Evolutionary conservation across 2,329 filamentous ascomycete species (phyloP), one percentile per base, ranked within the genome.

Genomic region (Aspergillus bombycis): DNA sequence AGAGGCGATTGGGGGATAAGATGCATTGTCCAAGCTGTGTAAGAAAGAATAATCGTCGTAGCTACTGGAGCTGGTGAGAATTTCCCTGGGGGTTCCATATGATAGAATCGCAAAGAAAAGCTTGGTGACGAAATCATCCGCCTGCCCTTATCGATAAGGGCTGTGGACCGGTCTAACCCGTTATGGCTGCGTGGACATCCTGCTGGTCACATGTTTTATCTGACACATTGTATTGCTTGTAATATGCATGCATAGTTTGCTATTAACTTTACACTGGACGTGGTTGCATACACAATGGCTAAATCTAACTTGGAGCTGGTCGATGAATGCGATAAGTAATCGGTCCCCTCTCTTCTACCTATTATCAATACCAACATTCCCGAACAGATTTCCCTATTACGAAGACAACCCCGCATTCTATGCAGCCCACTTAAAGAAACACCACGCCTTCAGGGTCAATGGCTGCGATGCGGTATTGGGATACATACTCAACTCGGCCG

Each of bases 341-440:
- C 58, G 58, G 62, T 19, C 34, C 50, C 28, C 19, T 6, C 43
- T 60, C 36, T 34, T 12, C 38, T 14, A 7, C 26, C 32, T 23
- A 34, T 32, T 26, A 43, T 34, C 30, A 28, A 26, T 36, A 9
- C 70, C 70, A 53, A 74, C 60, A 26, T 57, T 53, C 30, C 54
- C n/a, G 41, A 12, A 57, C 71, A 94, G 91, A 72, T 96, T 96
- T 73, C 93, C 93, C 1, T 92, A 96, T 78, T 84, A 85, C 61
- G 83, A 89, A 61, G 83, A 82, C 60, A 81, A 89, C 67, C 84
- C 86, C 11, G 75, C 84, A 62, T 80, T 81, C 57, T 88, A 90
- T 76, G 79, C 84, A 52, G 77, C 81, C 50, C 79, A 86, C 65
- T 78, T 87, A 63, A 77, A 78, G 57, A 82, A 83, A 11, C 88